These are phyloP conservation scores for Mortierella hygrophila DNA, from an alignment of 192 early-diverging fungal species.

Conservation along the genomic window DNA sequence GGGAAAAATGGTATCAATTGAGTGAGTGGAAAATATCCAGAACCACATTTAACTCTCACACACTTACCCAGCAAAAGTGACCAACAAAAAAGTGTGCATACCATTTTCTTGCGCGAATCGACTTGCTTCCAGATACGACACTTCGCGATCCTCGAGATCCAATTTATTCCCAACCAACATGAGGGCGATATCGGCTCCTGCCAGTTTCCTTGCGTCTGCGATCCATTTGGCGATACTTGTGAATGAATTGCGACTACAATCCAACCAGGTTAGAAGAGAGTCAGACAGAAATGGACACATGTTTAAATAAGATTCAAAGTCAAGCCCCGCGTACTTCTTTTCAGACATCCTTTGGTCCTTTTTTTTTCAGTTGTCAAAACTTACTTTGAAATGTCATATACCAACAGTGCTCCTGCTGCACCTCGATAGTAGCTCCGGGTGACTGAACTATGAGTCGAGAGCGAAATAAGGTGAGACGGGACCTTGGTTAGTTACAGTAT, in stretches of 20 bases:
- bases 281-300: constrained; percentile 2
- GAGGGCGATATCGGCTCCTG: constrained; percentile 75
- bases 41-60: background rate
- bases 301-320: constrained; percentile 39
- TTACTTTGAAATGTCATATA: constrained; percentile 85
- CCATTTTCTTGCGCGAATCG: constrained; percentile 66
- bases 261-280: background rate
- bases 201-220: constrained; percentile 72
- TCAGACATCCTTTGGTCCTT: background rate
- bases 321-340: background rate
- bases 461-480: no score
- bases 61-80: background rate
- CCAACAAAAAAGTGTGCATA: background rate
- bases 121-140: constrained; percentile 65
- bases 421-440: constrained; percentile 87
- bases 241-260: constrained; percentile 69
- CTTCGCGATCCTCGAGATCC: constrained; percentile 67
- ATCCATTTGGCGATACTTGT: constrained; percentile 75
- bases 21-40: constrained; percentile 4
- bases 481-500: background rate
- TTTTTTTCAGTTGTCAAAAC: constrained; percentile 7
- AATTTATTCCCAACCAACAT: constrained; percentile 82
- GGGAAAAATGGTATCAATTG: constrained; percentile 1
- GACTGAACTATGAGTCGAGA: constrained; percentile 67
- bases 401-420: constrained; percentile 80